Evolutionary conservation across 306 rosid genomes (phyloP).

Genomic region (Fragaria vesca): DNA sequence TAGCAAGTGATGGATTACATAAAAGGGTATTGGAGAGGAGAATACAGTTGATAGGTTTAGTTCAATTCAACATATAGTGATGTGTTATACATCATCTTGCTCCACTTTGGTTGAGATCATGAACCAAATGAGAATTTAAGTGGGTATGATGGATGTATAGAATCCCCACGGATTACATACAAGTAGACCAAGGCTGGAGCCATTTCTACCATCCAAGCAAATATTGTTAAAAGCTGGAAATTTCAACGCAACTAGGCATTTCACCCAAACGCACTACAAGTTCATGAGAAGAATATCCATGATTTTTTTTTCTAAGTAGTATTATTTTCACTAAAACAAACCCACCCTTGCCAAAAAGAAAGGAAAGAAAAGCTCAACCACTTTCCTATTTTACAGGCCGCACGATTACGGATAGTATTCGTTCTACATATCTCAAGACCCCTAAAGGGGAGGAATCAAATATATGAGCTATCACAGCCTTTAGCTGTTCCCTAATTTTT

Average conservation of each 20-base stretch:
- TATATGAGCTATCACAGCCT: neutral
- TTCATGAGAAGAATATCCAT: neutral
- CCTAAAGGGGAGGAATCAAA: constrained; percentile 30
- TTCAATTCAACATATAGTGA: no score
- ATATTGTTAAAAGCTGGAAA: no score
- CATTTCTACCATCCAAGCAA: no score
- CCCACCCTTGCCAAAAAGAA: constrained; percentile 5
- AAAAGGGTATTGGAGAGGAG: no score
- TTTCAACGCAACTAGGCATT: neutral
- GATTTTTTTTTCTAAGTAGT: neutral
- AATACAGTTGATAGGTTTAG: no score
- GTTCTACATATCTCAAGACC: constrained; percentile 27
- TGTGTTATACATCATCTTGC: no score
- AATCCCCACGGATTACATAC: no score
- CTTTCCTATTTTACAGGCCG: constrained; percentile 43
- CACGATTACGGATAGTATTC: constrained; percentile 19
- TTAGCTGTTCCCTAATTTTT: constrained; percentile 14
- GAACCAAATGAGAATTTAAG: no score
- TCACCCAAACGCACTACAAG: neutral
- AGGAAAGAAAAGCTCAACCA: constrained; percentile 10
- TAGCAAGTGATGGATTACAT: no score
- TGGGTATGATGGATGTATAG: no score
- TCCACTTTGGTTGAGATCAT: no score
- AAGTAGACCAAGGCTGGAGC: no score
- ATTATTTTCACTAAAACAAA: constrained; percentile 13